A percentile compares a stretch with the other conserved stretches of the same genome.
phyloP scores from a whole-genome alignment of 2,329 filamentous ascomycete species.

The Ophiostoma quercus region DNA sequence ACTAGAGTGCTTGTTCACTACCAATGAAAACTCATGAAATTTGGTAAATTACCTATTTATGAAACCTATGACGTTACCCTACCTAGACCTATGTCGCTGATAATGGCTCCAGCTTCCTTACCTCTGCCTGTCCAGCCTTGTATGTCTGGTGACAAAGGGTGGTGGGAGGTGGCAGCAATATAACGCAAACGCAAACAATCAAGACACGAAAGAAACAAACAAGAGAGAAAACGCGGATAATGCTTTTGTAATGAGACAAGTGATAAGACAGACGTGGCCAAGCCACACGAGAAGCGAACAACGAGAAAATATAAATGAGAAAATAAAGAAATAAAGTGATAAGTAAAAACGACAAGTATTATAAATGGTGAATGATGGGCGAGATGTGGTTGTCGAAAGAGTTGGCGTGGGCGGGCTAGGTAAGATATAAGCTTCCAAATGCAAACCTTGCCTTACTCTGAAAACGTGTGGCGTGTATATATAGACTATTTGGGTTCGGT shows the following conservation, averaged over 20 bases:
- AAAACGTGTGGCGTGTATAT: not conserved
- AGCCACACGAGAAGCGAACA: slow-evolving; percentile 12
- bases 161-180: not conserved
- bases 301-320: not conserved
- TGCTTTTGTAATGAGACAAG: slow-evolving; percentile 12
- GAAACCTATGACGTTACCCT: not conserved
- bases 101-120: slow-evolving; percentile 17
- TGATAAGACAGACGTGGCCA: slow-evolving; percentile 1
- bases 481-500: not conserved
- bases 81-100: not conserved
- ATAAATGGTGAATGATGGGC: not conserved
- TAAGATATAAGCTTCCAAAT: not conserved
- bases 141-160: slow-evolving; percentile 11
- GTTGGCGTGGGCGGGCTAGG: not conserved
- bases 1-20: not conserved
- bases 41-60: not conserved
- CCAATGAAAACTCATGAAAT: not conserved
- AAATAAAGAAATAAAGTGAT: not conserved
- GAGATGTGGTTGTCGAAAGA: not conserved
- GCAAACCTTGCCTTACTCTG: slow-evolving; percentile 1
- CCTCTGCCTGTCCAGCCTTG: slow-evolving; percentile 18
- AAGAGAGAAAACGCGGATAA: slow-evolving; percentile 18
- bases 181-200: not conserved
- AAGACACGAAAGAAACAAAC: not conserved
- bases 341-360: not conserved